A percentile compares a stretch with the other conserved stretches of the same genome.
Conservation (phyloP, 2,329 filamentous ascomycete species). For the Colletotrichum gigasporum region DNA sequence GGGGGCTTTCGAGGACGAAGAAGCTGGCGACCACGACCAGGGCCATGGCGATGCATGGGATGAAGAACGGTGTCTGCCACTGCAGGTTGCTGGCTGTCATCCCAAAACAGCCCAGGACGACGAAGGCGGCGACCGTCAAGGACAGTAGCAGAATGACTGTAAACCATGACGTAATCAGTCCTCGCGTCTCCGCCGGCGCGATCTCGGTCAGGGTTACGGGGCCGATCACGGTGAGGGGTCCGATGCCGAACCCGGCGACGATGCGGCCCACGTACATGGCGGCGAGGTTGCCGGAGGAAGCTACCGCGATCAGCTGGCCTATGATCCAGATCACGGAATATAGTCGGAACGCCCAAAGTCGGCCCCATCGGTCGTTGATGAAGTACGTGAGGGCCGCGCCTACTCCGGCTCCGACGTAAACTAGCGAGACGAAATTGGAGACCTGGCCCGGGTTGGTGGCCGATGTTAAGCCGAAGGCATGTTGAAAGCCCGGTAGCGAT, state of each 20-base stretch:
- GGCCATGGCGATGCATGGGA: conserved; percentile 37
- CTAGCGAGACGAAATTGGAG: conserved; percentile 48
- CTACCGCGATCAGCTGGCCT: conserved; percentile 44
- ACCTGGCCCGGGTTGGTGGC: conserved; percentile 28
- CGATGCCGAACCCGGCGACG: conserved; percentile 48
- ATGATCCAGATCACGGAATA: conserved; percentile 46
- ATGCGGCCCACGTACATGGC: conserved; percentile 48
- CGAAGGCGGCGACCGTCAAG: conserved; percentile 42
- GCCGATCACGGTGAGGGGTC: conserved; percentile 46
- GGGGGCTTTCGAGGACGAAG: conserved; percentile 47
- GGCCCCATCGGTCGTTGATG: conserved; percentile 50
- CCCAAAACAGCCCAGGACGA: conserved; percentile 44
- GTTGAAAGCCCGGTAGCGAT: conserved; percentile 44
- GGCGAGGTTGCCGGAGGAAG: conserved; percentile 35
- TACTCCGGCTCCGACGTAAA: conserved; percentile 37
- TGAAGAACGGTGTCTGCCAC: conserved; percentile 36
- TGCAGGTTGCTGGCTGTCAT: conserved; percentile 37
- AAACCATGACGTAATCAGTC: conserved; percentile 48
- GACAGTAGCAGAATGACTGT: conserved; percentile 44
- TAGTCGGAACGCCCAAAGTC: conserved; percentile 48
- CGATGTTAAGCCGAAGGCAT: conserved; percentile 42
- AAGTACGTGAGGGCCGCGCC: conserved; percentile 44
- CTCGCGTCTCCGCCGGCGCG: conserved; percentile 48
- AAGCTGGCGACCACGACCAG: conserved; percentile 39
- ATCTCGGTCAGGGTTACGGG: conserved; percentile 50